Conservation (phyloP, 108 stramenopile genomes). For the Halocafeteria seosinensis region DNA sequence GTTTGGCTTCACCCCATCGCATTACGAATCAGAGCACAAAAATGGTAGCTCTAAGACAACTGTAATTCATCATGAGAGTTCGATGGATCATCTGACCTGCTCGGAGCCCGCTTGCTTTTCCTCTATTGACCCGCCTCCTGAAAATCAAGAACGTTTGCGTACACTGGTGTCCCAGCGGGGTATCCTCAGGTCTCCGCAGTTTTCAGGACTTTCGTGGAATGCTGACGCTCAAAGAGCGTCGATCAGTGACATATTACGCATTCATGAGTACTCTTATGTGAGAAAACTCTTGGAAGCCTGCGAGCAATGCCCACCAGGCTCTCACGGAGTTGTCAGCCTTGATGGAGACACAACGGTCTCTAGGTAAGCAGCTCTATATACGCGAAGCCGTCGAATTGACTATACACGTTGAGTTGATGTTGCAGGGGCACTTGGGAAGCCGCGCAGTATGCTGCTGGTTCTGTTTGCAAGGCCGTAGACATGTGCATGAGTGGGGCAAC, state of each 20-base stretch:
- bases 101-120: neutral
- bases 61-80: neutral
- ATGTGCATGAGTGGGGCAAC: slow-evolving; percentile 17
- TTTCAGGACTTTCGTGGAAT: neutral
- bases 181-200: neutral
- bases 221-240: neutral
- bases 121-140: slow-evolving; percentile 1
- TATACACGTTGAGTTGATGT: too few species aligned
- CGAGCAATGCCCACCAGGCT: neutral
- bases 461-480: slow-evolving; percentile 33
- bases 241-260: slow-evolving; percentile 10
- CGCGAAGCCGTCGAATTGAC: too few species aligned
- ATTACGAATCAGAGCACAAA: neutral
- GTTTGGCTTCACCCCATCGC: neutral
- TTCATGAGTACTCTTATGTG: slow-evolving; percentile 12
- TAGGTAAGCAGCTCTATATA: too few species aligned
- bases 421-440: slow-evolving; percentile 34
- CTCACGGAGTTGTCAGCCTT: neutral
- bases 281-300: neutral
- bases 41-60: neutral
- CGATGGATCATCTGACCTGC: neutral
- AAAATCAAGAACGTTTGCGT: slow-evolving; percentile 5
- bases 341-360: slow-evolving; percentile 32
- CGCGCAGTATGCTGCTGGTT: slow-evolving; percentile 58
- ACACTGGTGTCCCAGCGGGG: slow-evolving; percentile 4